A percentile compares a stretch with the other conserved stretches of the same genome.
Conservation (phyloP, 225 moss, liverwort and hornwort genomes). For the Physcomitrium patens region DNA sequence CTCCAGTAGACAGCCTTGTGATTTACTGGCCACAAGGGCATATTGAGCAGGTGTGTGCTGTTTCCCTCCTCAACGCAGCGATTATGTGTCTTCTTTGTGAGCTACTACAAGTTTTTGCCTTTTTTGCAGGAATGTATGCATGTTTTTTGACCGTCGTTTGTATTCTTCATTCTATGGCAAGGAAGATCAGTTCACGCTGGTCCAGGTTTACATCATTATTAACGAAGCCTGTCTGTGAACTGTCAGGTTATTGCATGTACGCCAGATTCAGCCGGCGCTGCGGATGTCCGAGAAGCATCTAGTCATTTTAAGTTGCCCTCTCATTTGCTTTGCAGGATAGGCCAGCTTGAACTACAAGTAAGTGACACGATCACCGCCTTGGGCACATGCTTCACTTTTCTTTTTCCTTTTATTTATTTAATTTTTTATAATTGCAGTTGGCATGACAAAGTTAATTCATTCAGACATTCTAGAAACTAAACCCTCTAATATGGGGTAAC, state of each 20-base stretch:
- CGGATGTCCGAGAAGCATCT: constrained; percentile 29
- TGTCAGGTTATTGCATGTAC: constrained; percentile 46
- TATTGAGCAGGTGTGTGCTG: constrained; percentile 20
- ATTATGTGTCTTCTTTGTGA: neutral
- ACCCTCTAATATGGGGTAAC: neutral
- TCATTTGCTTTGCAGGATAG: constrained; percentile 35
- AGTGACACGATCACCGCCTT: neutral
- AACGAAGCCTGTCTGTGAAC: neutral
- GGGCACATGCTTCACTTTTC: neutral
- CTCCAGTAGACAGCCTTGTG: constrained; percentile 15
- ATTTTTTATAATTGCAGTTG: neutral
- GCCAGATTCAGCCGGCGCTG: constrained; percentile 30
- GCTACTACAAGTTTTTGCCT: no score
- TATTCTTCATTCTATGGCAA: no score
- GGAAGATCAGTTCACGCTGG: no score
- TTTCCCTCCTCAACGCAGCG: neutral
- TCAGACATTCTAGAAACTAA: neutral
- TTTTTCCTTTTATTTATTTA: no score
- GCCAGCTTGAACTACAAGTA: constrained; percentile 41
- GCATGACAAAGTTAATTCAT: neutral
- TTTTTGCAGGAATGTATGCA: no score
- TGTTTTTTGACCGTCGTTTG: no score
- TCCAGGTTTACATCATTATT: neutral
- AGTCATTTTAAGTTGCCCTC: constrained; percentile 23
- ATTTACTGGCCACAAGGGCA: constrained; percentile 12